A percentile compares a stretch with the other conserved stretches of the same genome.
Evolutionary conservation across 768 basidiomycete species (phyloP).

Genomic region (Termitomyces sp.): DNA sequence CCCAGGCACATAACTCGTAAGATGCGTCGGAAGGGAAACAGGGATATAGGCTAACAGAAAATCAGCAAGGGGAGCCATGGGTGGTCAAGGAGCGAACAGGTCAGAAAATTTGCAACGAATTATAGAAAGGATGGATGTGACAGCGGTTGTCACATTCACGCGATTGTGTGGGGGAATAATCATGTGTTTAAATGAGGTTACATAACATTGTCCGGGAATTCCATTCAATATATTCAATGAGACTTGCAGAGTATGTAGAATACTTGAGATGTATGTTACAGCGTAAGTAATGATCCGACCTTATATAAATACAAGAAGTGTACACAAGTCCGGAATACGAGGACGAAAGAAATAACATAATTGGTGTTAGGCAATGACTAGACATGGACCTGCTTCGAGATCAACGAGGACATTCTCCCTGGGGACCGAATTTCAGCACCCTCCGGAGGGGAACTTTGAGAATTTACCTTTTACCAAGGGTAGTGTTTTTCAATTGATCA

Average conservation of each 20-base stretch:
- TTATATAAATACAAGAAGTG: conserved; percentile 4
- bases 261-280: conserved; percentile 6
- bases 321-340: conserved; percentile 1
- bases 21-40: conserved; percentile 52
- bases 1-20: conserved; percentile 66
- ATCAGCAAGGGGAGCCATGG: conserved; percentile 75
- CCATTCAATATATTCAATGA: not conserved
- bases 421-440: not conserved
- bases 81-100: conserved; percentile 13
- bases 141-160: conserved; percentile 12
- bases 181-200: conserved; percentile 10
- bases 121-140: conserved; percentile 13
- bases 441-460: not conserved
- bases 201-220: too few relatives aligned
- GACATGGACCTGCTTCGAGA: conserved; percentile 46
- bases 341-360: not conserved
- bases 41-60: conserved; percentile 59
- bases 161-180: not conserved
- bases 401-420: conserved; percentile 35
- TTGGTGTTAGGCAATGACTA: conserved; percentile 47
- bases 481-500: conserved; percentile 41
- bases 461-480: conserved; percentile 35
- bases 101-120: conserved; percentile 15
- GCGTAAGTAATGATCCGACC: not conserved
- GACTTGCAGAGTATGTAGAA: not conserved